A percentile compares a stretch with the other conserved stretches of the same genome.
phyloP scores from a whole-genome alignment of 331 rosid genomes.

The Telfairia occidentalis region DNA sequence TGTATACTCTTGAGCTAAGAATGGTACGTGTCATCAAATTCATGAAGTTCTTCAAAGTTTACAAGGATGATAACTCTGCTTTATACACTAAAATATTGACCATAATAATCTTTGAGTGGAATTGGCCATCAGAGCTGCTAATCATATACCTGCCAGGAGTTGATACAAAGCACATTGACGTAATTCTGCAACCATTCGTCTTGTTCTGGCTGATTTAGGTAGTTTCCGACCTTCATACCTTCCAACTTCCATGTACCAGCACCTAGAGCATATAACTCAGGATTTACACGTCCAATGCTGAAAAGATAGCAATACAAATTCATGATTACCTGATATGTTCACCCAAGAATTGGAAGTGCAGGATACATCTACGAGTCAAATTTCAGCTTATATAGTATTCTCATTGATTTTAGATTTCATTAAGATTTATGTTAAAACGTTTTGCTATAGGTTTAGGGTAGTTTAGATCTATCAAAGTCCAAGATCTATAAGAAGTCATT shows the following conservation, averaged over 20 bases:
- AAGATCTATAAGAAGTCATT: not conserved
- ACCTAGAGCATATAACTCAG: slow-evolving; percentile 73
- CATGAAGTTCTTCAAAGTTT: not conserved
- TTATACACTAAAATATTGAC: not conserved
- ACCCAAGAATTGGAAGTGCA: slow-evolving; percentile 8
- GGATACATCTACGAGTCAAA: not conserved
- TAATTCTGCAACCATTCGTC: slow-evolving; percentile 68
- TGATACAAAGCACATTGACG: slow-evolving; percentile 62
- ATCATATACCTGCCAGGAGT: slow-evolving; percentile 83
- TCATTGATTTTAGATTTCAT: not conserved
- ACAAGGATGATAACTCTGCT: not conserved
- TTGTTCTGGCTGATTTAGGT: slow-evolving; percentile 33
- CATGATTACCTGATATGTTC: not conserved
- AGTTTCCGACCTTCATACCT: slow-evolving; percentile 19
- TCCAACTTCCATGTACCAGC: slow-evolving; percentile 45
- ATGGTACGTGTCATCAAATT: not conserved
- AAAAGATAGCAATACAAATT: slow-evolving; percentile 23
- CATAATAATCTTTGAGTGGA: not conserved
- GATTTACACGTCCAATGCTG: slow-evolving; percentile 91
- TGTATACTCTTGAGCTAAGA: not conserved
- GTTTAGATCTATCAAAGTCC: not conserved
- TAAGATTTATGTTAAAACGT: not conserved
- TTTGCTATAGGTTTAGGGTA: not conserved
- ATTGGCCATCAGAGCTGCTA: not conserved
- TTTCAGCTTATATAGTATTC: not conserved